Base-by-base conservation (phyloP, 768 basidiomycete genomes). In the Lentinula raphanica region DNA sequence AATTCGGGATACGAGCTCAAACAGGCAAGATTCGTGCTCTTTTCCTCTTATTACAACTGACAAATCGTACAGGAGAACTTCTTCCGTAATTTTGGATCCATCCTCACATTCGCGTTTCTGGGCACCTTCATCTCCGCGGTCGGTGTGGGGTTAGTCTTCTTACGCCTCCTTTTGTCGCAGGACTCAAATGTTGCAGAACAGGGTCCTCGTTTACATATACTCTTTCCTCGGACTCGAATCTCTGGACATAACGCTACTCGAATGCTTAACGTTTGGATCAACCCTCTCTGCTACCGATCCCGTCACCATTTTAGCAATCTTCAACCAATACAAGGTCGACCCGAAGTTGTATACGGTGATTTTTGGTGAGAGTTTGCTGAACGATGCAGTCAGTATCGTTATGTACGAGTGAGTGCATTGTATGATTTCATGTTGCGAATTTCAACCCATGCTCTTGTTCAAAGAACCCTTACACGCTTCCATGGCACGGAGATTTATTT, bases 321-420 rank as follows among this genome's bases (percentile, higher is more conserved):
- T 99, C 79, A 94, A 97, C 65, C 92, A 97, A 65, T 91, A 96
- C 77, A 97, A 98, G 69, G 95, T 98, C 65, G 97, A 99, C 72
- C 95, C 97, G 0, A 98, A 98, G 69, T 79, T 99, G 8, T 98
- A 98, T 74, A 90, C 87, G 45, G 83, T 98, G 71, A 99, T 99
- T 63, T 99, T 98, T 67, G 97, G 97, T 27, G 97, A 98, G 72
- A 91, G 88, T 72, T 79, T 99, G 59, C 75, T 99, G 59, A 99
- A 99, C 74, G 97, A 99, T 78, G 97, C 97, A 19, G 97, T 98
- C 67, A 94, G 92, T 81, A 98, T 98, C 77, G 95, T 98, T 72
- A 94, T 99, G 91, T 98, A 98, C 73, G 97, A 99, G 94, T 98
- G 70, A 79, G 94, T 89, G 60, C 28, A 29, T 9, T 28, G 32